A percentile compares a stretch with the other conserved stretches of the same genome.
Conservation (phyloP, 2,329 filamentous ascomycete species). For the Chaetomiaceae sp. region DNA sequence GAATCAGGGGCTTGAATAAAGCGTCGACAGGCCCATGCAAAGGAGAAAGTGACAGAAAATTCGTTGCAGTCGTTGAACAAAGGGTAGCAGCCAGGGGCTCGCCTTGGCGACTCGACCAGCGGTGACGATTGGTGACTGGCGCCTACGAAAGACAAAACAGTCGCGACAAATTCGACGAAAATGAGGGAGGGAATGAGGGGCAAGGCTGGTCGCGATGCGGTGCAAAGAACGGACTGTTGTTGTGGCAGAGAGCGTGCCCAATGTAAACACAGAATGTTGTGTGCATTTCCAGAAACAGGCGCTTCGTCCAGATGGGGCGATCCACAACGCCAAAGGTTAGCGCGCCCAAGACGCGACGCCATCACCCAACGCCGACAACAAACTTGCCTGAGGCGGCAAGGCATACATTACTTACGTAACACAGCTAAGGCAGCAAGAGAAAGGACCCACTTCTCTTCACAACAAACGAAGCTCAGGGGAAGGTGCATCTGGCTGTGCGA, state of each 20-base stretch:
- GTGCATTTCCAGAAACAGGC: constrained; percentile 8
- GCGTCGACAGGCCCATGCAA: constrained; percentile 9
- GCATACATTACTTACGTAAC: not conserved
- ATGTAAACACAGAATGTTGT: constrained; percentile 16
- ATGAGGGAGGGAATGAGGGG: constrained; percentile 1
- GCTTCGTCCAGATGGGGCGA: too few species aligned
- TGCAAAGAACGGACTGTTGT: not conserved
- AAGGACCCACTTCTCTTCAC: constrained; percentile 1
- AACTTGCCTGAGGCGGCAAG: constrained; percentile 6
- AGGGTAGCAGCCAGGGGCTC: constrained; percentile 1
- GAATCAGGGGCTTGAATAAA: constrained; percentile 3
- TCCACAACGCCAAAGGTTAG: too few species aligned
- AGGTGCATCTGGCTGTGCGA: too few species aligned
- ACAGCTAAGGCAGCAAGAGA: not conserved
- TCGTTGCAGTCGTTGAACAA: constrained; percentile 10
- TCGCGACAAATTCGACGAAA: not conserved
- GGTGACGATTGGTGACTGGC: too few species aligned
- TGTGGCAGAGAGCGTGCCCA: constrained; percentile 7
- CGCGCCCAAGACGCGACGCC: too few species aligned
- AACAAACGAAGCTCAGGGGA: too few species aligned
- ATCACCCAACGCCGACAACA: too few species aligned
- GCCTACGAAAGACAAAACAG: too few species aligned
- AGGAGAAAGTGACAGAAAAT: not conserved
- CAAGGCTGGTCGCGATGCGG: not conserved
- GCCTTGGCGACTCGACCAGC: constrained; percentile 2